Percentiles rank a stretch among this genome's conserved stretches.
phyloP scores from a whole-genome alignment of 495 filamentous ascomycete genomes.

The Aspergillus bridgeri region DNA sequence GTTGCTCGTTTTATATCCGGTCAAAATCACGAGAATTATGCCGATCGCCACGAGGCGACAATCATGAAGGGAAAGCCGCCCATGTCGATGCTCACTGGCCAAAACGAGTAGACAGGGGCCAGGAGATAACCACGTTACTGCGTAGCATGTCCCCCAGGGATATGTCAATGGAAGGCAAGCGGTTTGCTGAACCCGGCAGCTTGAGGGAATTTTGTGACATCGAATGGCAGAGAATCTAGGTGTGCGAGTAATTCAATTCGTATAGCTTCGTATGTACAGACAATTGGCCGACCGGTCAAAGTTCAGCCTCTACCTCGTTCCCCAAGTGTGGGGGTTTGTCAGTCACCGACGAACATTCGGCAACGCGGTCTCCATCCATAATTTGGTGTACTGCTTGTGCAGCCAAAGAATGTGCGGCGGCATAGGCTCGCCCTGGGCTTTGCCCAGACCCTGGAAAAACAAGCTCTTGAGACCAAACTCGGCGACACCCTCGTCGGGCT shows the following conservation, averaged over 20 bases:
- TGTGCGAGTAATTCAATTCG: neutral
- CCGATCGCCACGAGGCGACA: conserved; percentile 35
- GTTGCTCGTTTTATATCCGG: conserved; percentile 29
- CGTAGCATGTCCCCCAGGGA: conserved; percentile 55
- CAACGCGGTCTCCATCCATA: conserved; percentile 57
- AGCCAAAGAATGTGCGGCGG: conserved; percentile 51
- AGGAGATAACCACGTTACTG: conserved; percentile 60
- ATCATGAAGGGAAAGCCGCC: conserved; percentile 43
- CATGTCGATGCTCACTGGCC: conserved; percentile 54
- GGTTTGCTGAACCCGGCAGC: conserved; percentile 30
- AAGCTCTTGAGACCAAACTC: conserved; percentile 67
- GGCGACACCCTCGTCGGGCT: conserved; percentile 54
- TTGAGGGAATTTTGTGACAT: conserved; percentile 44
- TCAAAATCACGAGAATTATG: conserved; percentile 29
- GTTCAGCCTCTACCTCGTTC: neutral
- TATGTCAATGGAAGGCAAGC: conserved; percentile 25
- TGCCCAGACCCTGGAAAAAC: conserved; percentile 56
- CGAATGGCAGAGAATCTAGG: conserved; percentile 30
- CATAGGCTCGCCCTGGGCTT: conserved; percentile 47
- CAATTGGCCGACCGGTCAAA: neutral
- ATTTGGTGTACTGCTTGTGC: conserved; percentile 63
- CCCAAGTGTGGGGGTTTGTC: neutral
- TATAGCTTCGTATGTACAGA: neutral
- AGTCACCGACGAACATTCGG: conserved; percentile 23
- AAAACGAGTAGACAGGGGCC: conserved; percentile 48